A percentile compares a stretch with the other conserved stretches of the same genome.
Evolutionary conservation across 495 filamentous ascomycete genomes (phyloP).

Genomic region (Daldinia concentrica): DNA sequence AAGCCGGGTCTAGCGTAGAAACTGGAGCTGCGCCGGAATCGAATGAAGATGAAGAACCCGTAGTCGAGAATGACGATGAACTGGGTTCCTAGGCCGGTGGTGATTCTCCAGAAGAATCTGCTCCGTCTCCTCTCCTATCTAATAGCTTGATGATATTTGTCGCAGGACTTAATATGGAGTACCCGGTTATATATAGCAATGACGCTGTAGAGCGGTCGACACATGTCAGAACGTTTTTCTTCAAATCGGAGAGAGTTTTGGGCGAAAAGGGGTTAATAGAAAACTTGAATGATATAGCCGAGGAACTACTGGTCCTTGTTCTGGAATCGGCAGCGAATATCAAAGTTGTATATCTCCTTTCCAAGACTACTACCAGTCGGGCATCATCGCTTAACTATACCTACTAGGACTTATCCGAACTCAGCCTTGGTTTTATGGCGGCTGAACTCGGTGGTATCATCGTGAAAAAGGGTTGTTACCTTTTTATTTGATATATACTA

Average conservation of each 20-base stretch:
- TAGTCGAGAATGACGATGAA: no score
- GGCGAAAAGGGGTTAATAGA: slow-evolving; percentile 21
- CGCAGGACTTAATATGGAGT: no score
- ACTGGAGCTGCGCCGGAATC: no score
- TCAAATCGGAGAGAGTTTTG: slow-evolving; percentile 4
- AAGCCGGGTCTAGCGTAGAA: no score
- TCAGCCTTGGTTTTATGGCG: slow-evolving; percentile 7
- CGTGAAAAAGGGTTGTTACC: slow-evolving; percentile 8
- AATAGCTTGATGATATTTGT: no score
- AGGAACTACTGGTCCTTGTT: slow-evolving; percentile 10
- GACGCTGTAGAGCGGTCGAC: neutral
- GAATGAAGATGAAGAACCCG: no score
- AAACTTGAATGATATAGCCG: slow-evolving; percentile 8
- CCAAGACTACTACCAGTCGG: neutral
- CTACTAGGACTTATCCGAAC: slow-evolving; percentile 1
- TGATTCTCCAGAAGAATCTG: no score
- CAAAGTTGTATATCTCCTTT: slow-evolving; percentile 11
- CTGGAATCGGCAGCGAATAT: neutral
- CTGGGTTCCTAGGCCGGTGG: no score
- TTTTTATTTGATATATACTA: neutral
- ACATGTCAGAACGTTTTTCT: neutral
- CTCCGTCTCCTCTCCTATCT: no score
- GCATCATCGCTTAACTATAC: neutral
- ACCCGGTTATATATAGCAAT: neutral
- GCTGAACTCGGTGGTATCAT: slow-evolving; percentile 16